Conservation (phyloP, 2,329 filamentous ascomycete species). For the Huntiella bhutanensis region DNA sequence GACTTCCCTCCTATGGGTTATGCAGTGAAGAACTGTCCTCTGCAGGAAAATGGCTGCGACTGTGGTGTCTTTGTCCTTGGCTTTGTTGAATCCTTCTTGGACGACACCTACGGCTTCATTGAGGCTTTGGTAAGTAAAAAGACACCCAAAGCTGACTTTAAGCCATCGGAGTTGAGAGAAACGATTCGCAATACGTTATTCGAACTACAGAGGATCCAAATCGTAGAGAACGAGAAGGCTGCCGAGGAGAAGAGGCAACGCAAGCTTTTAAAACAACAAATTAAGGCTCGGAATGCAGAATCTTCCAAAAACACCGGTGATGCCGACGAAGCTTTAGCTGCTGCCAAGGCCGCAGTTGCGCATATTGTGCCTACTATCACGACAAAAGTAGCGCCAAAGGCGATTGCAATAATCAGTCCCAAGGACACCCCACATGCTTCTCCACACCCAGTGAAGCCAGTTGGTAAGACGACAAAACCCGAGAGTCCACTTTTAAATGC, state of each 20-base stretch:
- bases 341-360: no score
- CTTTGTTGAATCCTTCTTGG: constrained; percentile 68
- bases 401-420: no score
- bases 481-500: no score
- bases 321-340: no score
- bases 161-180: constrained; percentile 39
- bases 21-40: constrained; percentile 56
- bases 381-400: no score
- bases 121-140: constrained; percentile 45
- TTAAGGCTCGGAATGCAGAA: no score
- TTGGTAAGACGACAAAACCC: no score
- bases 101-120: constrained; percentile 52
- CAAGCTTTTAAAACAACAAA: constrained; percentile 17
- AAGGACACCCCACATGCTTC: no score
- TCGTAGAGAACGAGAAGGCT: constrained; percentile 16
- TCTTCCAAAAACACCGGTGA: no score
- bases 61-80: constrained; percentile 76
- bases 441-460: no score
- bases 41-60: constrained; percentile 70
- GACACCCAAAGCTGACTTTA: constrained; percentile 30
- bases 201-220: constrained; percentile 26
- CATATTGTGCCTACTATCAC: no score
- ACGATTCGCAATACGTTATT: constrained; percentile 50
- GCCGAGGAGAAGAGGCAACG: constrained; percentile 21
- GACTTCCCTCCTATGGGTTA: constrained; percentile 26